Percentiles rank a stretch among this genome's conserved stretches.
Evolutionary conservation across 1,139 yeast species (phyloP).

Genomic region (Scheffersomyces titani): DNA sequence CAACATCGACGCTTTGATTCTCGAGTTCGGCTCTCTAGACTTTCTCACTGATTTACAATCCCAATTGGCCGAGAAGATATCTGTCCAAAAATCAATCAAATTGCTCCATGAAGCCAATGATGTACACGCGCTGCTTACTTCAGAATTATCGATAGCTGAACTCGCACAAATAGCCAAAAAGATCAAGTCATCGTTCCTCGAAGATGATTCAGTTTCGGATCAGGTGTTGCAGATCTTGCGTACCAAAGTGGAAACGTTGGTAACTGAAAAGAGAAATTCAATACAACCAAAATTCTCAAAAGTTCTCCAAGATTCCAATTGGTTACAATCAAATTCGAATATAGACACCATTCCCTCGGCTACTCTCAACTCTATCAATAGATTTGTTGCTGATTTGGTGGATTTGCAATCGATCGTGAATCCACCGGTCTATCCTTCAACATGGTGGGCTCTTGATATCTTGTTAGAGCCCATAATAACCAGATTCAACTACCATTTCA

Average conservation of each 20-base stretch:
- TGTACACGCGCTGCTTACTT: slow-evolving; percentile 5
- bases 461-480: slow-evolving; percentile 58
- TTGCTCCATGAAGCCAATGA: slow-evolving; percentile 7
- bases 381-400: slow-evolving; percentile 22
- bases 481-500: slow-evolving; percentile 78
- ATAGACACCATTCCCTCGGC: neutral
- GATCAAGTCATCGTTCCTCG: slow-evolving; percentile 4
- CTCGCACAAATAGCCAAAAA: slow-evolving; percentile 1
- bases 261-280: neutral
- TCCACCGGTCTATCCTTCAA: slow-evolving; percentile 39
- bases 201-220: neutral
- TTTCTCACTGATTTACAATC: slow-evolving; percentile 13
- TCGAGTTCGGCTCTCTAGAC: slow-evolving; percentile 13
- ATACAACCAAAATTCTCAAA: neutral
- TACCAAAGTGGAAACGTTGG: neutral
- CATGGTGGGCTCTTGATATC: slow-evolving; percentile 61
- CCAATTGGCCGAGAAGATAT: slow-evolving; percentile 4
- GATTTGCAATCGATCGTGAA: slow-evolving; percentile 37
- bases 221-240: neutral
- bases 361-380: neutral
- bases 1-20: slow-evolving; percentile 8
- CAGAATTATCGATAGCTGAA: neutral
- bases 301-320: neutral
- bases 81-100: slow-evolving; percentile 1
- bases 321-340: neutral